phyloP scores from a whole-genome alignment of 495 filamentous ascomycete genomes.

The Lichenothelia convexa region DNA sequence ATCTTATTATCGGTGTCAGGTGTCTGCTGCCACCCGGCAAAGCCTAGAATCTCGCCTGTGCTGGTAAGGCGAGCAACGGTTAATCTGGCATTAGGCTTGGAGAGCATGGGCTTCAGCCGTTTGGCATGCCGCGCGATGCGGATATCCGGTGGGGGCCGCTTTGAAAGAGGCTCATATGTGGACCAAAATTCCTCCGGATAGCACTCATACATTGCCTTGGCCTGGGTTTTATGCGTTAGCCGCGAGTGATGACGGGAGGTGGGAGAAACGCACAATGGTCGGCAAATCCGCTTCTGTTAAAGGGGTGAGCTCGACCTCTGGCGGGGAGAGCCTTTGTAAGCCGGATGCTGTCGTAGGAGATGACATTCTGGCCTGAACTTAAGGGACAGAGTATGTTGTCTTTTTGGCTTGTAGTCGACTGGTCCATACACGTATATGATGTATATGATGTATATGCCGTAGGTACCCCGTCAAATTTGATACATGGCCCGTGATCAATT shows the following conservation, averaged over 20 bases:
- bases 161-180: neutral
- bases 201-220: neutral
- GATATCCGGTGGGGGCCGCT: neutral
- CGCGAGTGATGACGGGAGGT: neutral
- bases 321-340: neutral
- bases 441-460: neutral
- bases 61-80: neutral
- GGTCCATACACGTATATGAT: neutral
- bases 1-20: neutral
- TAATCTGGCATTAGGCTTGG: neutral
- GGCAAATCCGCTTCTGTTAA: neutral
- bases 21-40: neutral
- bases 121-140: neutral
- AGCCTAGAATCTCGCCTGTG: neutral
- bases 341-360: neutral
- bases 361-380: neutral
- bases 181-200: neutral
- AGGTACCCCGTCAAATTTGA: neutral
- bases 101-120: neutral
- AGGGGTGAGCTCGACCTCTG: neutral
- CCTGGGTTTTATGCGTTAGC: neutral
- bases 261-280: neutral
- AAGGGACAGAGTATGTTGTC: neutral
- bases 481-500: too few relatives aligned
- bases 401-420: neutral